Percentiles rank a stretch among this genome's conserved stretches.
Conservation (phyloP, 1,284 basidiomycete species). For the Stygiomarasmius scandens region DNA sequence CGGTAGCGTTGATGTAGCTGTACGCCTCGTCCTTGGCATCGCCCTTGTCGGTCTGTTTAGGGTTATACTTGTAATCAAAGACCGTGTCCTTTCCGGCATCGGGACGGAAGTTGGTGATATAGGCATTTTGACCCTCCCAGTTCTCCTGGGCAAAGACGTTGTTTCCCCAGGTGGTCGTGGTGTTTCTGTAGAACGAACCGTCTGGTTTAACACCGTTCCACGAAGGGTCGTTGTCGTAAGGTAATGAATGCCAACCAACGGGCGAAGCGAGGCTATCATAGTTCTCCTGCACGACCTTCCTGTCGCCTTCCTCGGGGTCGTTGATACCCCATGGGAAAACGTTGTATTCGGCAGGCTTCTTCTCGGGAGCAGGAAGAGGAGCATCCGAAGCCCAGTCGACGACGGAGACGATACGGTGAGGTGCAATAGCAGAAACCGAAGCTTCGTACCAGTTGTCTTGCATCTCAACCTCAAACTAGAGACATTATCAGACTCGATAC, state of each 20-base stretch:
- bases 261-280: slow-evolving; percentile 79
- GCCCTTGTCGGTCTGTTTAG: slow-evolving; percentile 48
- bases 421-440: slow-evolving; percentile 61
- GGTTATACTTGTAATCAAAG: slow-evolving; percentile 77
- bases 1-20: slow-evolving; percentile 83
- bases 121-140: slow-evolving; percentile 82
- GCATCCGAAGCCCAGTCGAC: slow-evolving; percentile 82
- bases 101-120: slow-evolving; percentile 82
- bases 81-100: slow-evolving; percentile 53
- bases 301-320: slow-evolving; percentile 67
- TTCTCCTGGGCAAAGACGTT: slow-evolving; percentile 91
- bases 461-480: slow-evolving; percentile 84
- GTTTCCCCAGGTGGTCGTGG: slow-evolving; percentile 87
- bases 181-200: slow-evolving; percentile 58
- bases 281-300: slow-evolving; percentile 61
- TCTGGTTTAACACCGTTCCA: slow-evolving; percentile 27
- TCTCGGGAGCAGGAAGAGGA: slow-evolving; percentile 43
- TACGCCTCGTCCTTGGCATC: slow-evolving; percentile 67
- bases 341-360: slow-evolving; percentile 56
- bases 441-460: slow-evolving; percentile 85
- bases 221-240: slow-evolving; percentile 58
- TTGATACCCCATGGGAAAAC: slow-evolving; percentile 78
- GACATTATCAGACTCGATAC: slow-evolving; percentile 8
- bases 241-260: slow-evolving; percentile 85
- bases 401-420: slow-evolving; percentile 76